Base-by-base conservation (phyloP, 164 flowering plant genomes). In the Berberis thunbergii region DNA sequence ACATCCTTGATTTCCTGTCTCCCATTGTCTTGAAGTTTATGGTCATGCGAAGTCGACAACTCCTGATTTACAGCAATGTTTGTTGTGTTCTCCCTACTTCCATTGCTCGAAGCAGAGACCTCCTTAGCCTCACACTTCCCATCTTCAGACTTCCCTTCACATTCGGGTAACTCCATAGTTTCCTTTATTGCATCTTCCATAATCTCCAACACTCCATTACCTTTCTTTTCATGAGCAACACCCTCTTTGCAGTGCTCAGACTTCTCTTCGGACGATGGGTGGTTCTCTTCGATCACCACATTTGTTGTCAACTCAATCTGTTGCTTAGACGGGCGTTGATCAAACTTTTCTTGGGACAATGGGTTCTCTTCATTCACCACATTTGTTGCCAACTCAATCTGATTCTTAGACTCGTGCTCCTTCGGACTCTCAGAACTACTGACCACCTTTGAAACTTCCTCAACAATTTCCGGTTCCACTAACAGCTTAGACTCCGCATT, bases 111-210 rank as follows among this genome's bases (percentile, higher is more conserved):
- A 1, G 40, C 61, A 9, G 42, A 67, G 4, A 49, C 58, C 60
- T 49, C 73, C 43, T 52, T 45, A 41, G 53, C 63, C 13, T 59
- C 74, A 67, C 43, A 56, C 26, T 55, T 45, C 41, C 65, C 72
- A 56, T 55, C 59, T 57, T 41, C 42, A 10, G 66, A 53, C 26
- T 63, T 44, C 4, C 67, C 65, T 4, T 49, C 63, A 70, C 45
- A 40, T 64, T 65, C 68, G n/a, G 62, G 72, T 59, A 71, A 49
- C 63, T 73, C 72, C 64, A 57, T 69, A 39, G 38, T 76, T 63
- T 73, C 74, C 50, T 70, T 62, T 9, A 10, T 64, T 7, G 40
- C 73, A 65, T 69, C 66, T 13, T 67, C 54, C 45, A 42, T 68
- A 12, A 26, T 61, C 39, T 67, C 70, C 44, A 54, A 59, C 39